Percentiles rank a stretch among this genome's conserved stretches.
phyloP scores from a whole-genome alignment of 2,329 filamentous ascomycete species.

The Xylogone sp. region DNA sequence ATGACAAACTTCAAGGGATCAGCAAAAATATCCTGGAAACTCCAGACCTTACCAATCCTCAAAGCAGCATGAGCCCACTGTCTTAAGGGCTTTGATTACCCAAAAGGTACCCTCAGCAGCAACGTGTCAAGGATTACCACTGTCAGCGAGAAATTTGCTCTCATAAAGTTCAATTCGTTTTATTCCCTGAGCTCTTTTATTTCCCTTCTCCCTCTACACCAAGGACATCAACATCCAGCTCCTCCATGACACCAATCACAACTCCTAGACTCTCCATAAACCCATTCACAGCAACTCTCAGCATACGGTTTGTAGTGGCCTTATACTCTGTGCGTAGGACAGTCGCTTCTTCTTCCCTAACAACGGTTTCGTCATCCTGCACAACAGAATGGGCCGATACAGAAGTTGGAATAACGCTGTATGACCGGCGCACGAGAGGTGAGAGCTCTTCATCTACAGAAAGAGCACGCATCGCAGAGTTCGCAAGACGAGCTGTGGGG shows the following conservation, averaged over 20 bases:
- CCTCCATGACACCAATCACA: constrained; percentile 84
- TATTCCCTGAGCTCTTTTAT: constrained; percentile 1
- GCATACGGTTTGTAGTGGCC: constrained; percentile 92
- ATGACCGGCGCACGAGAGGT: constrained; percentile 69
- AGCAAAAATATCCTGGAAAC: too few species aligned
- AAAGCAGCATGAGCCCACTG: too few species aligned
- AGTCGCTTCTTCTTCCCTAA: constrained; percentile 34
- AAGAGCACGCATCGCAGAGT: constrained; percentile 69
- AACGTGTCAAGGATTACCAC: too few species aligned
- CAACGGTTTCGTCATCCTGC: constrained; percentile 11
- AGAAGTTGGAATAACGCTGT: constrained; percentile 50
- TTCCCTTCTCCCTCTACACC: constrained; percentile 34
- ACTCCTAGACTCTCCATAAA: constrained; percentile 90
- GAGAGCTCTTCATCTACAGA: constrained; percentile 89
- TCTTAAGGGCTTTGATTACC: too few species aligned
- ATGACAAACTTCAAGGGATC: too few species aligned
- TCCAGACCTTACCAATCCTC: too few species aligned
- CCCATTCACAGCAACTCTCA: constrained; percentile 91
- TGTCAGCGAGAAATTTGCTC: too few species aligned
- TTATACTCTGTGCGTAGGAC: constrained; percentile 73
- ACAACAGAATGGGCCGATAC: constrained; percentile 13
- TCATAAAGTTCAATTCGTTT: too few species aligned
- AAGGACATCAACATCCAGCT: constrained; percentile 81
- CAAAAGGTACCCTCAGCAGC: too few species aligned
- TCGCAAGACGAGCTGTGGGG: constrained; percentile 73